Evolutionary conservation across 129 eudicot genomes (phyloP), one percentile per base, ranked within the genome.

Genomic region (Lactuca sativa): DNA sequence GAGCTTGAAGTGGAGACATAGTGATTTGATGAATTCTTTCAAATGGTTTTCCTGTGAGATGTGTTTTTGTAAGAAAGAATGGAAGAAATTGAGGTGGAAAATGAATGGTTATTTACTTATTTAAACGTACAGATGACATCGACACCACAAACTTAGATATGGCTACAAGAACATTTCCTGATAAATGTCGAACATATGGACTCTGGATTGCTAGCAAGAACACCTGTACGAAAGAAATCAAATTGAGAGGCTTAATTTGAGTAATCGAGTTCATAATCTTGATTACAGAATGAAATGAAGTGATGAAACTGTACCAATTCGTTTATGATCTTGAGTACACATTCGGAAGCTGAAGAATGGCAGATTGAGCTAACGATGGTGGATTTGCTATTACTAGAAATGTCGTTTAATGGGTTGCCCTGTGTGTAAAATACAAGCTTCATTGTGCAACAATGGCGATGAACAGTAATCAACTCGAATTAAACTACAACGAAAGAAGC

Each of bases 101-200:
- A 54, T 43, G 56, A 32, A 44, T 36, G 55, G 15, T 49, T 70
- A 25, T 57, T 21, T 57, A 12, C 9, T 49, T 70, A 25, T 57
- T 21, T 57, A 12, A 49, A 73, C 86, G 18, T 90, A 90, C 95
- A 41, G 74, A 84, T 67, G 87, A 73, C 70, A 72, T 64, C 63
- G 87, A 73, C 70, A 72, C 67, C 43, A 86, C 66, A 62, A 85
- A 84, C 79, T 82, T 84, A 12, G 90, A 78, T 69, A 91, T 59
- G 14, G 80, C 86, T 60, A 88, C 82, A 59, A 91, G 72, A 60
- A 78, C 70, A 51, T 86, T 91, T 57, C 78, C 87, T 0, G 71
- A 85, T 25, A 88, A 25, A 77, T 88, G 97, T 71, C 74, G 93
- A 70, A 63, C 71, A 74, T 75, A 84, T 62, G 9, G 77, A 74